These are phyloP conservation scores for Lolium perenne DNA, from an alignment of 176 grass and related monocot genomes.

Conservation along the genomic window DNA sequence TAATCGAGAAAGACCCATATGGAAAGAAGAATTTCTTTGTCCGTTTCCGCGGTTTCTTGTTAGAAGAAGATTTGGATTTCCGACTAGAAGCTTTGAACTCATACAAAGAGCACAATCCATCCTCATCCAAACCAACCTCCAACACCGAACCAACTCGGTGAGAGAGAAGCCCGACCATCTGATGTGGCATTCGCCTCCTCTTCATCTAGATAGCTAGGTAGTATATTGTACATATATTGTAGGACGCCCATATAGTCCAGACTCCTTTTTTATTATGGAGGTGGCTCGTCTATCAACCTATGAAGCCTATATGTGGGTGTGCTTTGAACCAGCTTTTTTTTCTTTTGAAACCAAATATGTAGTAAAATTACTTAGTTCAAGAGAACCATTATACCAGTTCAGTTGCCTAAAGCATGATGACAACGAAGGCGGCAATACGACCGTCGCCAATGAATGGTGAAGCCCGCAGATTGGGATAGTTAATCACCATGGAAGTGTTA, in stretches of 20 bases:
- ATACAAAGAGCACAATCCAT: too few species aligned
- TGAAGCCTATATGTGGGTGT: not conserved
- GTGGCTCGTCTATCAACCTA: slow-evolving; percentile 27
- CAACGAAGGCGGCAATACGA: not conserved
- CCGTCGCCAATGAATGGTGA: slow-evolving; percentile 55
- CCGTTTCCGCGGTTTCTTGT: too few species aligned
- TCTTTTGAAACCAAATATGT: not conserved
- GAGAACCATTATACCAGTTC: not conserved
- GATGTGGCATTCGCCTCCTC: too few species aligned
- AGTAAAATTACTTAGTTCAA: not conserved
- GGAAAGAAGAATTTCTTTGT: too few species aligned
- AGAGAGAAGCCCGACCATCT: too few species aligned
- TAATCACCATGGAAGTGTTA: too few species aligned
- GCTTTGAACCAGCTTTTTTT: not conserved
- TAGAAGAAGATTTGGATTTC: too few species aligned
- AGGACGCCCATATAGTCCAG: not conserved
- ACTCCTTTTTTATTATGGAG: not conserved
- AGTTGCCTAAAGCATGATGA: not conserved
- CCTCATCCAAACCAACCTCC: too few species aligned
- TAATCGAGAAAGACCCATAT: too few species aligned
- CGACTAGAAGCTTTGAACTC: too few species aligned
- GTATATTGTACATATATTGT: slow-evolving; percentile 31
- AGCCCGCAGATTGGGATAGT: slow-evolving; percentile 40
- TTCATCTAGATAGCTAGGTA: too few species aligned
- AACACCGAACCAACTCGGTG: too few species aligned